phyloP scores from a whole-genome alignment of 2,329 filamentous ascomycete species.

The Sclerotinia trifoliorum region DNA sequence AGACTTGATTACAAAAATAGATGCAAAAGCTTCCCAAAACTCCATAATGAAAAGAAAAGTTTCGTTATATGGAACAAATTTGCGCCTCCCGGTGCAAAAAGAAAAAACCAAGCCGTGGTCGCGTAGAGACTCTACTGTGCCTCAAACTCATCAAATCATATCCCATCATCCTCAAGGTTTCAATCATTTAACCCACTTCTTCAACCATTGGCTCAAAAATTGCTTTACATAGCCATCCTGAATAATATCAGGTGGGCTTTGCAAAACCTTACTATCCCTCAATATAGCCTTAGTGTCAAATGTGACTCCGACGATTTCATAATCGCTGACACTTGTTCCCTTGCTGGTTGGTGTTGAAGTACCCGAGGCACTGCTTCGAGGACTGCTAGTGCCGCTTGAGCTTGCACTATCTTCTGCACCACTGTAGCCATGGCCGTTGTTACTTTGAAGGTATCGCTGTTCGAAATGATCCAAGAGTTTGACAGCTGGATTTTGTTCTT shows the following conservation, averaged over 20 bases:
- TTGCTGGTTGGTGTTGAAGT: constrained; percentile 12
- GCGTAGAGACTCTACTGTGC: neutral
- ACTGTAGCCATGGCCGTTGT: constrained; percentile 15
- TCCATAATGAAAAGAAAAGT: neutral
- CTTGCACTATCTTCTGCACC: neutral
- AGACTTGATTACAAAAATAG: neutral
- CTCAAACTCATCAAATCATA: neutral
- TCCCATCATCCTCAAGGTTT: neutral
- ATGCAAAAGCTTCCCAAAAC: constrained; percentile 28
- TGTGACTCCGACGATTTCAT: constrained; percentile 16
- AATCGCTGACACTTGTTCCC: constrained; percentile 6
- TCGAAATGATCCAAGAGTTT: constrained; percentile 23
- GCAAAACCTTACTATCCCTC: constrained; percentile 18
- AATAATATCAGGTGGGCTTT: constrained; percentile 21
- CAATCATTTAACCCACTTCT: constrained; percentile 17
- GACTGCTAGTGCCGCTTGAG: constrained; percentile 12
- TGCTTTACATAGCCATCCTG: constrained; percentile 23
- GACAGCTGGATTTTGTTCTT: constrained; percentile 34
- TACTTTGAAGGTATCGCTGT: constrained; percentile 21
- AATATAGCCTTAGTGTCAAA: constrained; percentile 22
- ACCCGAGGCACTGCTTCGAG: constrained; percentile 2
- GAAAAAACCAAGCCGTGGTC: neutral
- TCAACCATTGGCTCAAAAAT: constrained; percentile 20
- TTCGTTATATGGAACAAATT: neutral
- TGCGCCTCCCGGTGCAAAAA: neutral